Evolutionary conservation across 2,329 filamentous ascomycete genomes (phyloP), one percentile per base, ranked within the genome.

Genomic region (Arachnomyces sp.): DNA sequence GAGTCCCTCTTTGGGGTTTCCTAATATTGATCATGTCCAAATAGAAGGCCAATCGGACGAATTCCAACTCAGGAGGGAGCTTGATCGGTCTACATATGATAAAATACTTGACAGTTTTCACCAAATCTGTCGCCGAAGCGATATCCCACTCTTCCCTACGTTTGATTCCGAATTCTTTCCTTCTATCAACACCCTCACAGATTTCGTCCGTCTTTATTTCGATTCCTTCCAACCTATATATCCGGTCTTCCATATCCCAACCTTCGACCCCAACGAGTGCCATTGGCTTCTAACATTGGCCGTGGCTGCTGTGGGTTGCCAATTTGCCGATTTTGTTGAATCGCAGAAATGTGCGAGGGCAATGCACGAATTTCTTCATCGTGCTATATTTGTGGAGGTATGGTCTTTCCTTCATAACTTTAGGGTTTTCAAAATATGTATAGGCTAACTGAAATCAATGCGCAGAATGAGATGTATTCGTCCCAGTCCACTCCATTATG

Each of bases 401-500:
- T 49, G 44, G n/a, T 3, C 13, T 17, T 31, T 14, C 8, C 11
- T 31, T 14, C 8, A 9, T n/a, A 9, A 2, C 11, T 25, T 13
- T 18, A 13, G 15, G 6, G 2, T 6, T 35, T 14, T 38, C 11
- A 40, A 14, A 38, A 36, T 46, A 17, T 48, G 16, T 17, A 8
- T 38, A 18, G 17, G 28, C 7, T 3, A 54, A 35, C 56, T 59
- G 38, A 59, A 49, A 31, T 40, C 32, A n/a, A 25, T 41, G 28
- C 2, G 14, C 38, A 4, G 42, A 39, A 3, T 32, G 34, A 2
- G 39, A 36, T 63, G 18, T 61, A 57, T 31, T 25, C 21, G 21
- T 25, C 21, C 21, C 5, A 25, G 9, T 5, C 21, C 5, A 80
- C 89, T 2, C 90, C 90, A 1, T 73, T 95, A 30, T 96, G 90